Evolutionary conservation across 305 asterid species (phyloP).

Genomic region (Plantago coronopus): DNA sequence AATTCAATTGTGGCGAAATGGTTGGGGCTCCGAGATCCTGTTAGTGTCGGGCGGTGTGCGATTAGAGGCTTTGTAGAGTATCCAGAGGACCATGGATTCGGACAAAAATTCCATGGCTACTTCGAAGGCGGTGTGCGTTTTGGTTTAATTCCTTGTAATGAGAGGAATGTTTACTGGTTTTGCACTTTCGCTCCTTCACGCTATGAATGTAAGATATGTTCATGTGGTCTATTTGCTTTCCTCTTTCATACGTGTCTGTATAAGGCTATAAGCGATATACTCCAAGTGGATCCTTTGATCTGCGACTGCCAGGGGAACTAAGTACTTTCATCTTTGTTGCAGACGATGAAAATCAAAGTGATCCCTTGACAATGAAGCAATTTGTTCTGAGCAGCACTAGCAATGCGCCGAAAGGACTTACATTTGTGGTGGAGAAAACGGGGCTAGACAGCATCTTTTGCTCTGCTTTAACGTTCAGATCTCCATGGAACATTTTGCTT

Average conservation of each 20-base stretch:
- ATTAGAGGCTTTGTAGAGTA: constrained; percentile 56
- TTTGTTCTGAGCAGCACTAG: constrained; percentile 33
- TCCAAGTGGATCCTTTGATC: too few relatives aligned
- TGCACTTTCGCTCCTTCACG: constrained; percentile 50
- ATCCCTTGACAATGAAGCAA: constrained; percentile 49
- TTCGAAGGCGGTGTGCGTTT: constrained; percentile 60
- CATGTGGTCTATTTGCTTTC: too few relatives aligned
- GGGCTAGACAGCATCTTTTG: constrained; percentile 32
- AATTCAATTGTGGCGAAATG: constrained; percentile 62
- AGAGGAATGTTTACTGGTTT: constrained; percentile 59
- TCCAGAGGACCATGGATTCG: constrained; percentile 44
- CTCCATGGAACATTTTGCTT: constrained; percentile 39
- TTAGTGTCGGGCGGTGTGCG: constrained; percentile 46
- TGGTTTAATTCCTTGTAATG: constrained; percentile 63
- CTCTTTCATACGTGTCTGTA: too few relatives aligned
- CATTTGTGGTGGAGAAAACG: constrained; percentile 39
- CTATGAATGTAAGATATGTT: constrained; percentile 43
- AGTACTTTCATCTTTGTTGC: neutral
- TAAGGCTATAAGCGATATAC: neutral
- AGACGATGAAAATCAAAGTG: constrained; percentile 35
- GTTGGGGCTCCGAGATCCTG: constrained; percentile 52
- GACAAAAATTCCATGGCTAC: constrained; percentile 42
- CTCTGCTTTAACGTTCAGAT: constrained; percentile 32
- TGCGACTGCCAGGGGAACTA: too few relatives aligned
- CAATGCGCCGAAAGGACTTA: constrained; percentile 20